Conservation (phyloP, 306 rosid species). For the Sesbania bispinosa region DNA sequence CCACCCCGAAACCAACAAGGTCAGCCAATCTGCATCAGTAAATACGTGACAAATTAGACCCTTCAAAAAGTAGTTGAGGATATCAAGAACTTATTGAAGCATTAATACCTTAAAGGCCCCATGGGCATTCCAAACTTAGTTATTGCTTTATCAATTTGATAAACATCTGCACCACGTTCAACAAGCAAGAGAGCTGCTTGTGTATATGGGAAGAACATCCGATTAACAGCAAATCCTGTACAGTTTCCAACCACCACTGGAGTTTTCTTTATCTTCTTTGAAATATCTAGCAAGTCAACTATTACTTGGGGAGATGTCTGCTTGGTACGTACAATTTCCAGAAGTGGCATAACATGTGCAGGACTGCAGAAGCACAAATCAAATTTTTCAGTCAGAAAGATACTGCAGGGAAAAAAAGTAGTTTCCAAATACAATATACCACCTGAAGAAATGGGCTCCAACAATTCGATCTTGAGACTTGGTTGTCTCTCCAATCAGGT, state of each 20-base stretch:
- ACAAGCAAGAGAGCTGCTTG: constrained; percentile 80
- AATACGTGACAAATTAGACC: constrained; percentile 19
- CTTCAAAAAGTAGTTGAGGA: neutral
- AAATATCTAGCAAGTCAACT: constrained; percentile 81
- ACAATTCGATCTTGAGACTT: constrained; percentile 75
- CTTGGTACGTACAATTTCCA: constrained; percentile 87
- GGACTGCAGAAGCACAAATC: constrained; percentile 65
- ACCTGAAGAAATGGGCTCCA: constrained; percentile 99
- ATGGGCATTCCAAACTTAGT: constrained; percentile 83
- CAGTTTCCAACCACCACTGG: constrained; percentile 98
- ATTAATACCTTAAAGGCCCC: constrained; percentile 93
- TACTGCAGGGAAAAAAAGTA: neutral
- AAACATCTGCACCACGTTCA: constrained; percentile 79
- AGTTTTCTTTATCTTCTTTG: constrained; percentile 81
- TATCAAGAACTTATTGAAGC: neutral
- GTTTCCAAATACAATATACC: neutral
- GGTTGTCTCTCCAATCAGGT: constrained; percentile 81
- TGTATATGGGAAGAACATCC: constrained; percentile 90
- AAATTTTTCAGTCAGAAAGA: constrained; percentile 13
- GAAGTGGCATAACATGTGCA: constrained; percentile 94
- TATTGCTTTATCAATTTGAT: constrained; percentile 71
- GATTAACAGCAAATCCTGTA: constrained; percentile 96
- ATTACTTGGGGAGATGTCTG: constrained; percentile 79
- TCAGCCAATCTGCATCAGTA: constrained; percentile 68
- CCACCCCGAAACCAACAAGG: constrained; percentile 92